Percentiles rank a stretch among this genome's conserved stretches.
Conservation (phyloP, 768 basidiomycete species). For the Chiua virens region DNA sequence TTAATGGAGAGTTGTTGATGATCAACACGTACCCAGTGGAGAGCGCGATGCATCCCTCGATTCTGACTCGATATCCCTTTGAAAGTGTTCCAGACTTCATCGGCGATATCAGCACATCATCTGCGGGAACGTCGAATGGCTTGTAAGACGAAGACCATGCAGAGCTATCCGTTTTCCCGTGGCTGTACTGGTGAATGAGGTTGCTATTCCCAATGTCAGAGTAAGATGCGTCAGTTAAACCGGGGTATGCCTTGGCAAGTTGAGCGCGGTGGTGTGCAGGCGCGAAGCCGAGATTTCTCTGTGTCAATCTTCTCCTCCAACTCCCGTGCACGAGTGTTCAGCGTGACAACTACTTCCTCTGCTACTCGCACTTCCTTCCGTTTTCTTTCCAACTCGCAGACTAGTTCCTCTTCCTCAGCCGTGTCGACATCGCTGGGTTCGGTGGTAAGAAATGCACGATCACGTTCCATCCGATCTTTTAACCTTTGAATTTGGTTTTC, state of each 20-base stretch:
- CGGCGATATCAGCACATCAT: conserved; percentile 19
- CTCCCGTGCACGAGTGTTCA: conserved; percentile 67
- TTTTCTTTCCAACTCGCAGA: conserved; percentile 51
- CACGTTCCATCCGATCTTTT: conserved; percentile 53
- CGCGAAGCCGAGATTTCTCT: conserved; percentile 58
- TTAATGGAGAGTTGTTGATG: conserved; percentile 17
- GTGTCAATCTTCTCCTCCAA: conserved; percentile 69
- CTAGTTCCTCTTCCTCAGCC: conserved; percentile 46
- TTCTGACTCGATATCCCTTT: conserved; percentile 10
- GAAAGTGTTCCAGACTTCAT: conserved; percentile 9
- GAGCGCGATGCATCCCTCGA: conserved; percentile 18
- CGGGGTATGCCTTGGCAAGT: conserved; percentile 36
- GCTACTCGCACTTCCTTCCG: conserved; percentile 54
- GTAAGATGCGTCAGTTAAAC: conserved; percentile 15
- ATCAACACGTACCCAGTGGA: conserved; percentile 25
- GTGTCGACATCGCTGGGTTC: conserved; percentile 43
- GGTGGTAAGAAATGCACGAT: conserved; percentile 50
- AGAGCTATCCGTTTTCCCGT: conserved; percentile 15
- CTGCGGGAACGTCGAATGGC: conserved; percentile 28
- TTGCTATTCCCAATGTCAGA: conserved; percentile 3
- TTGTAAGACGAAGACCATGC: conserved; percentile 31
- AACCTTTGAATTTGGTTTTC: conserved; percentile 61
- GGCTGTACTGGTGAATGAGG: conserved; percentile 5
- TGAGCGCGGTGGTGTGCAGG: conserved; percentile 61
- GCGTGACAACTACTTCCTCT: conserved; percentile 64